Evolutionary conservation across 2,329 filamentous ascomycete species (phyloP).

Genomic region (Beauveria pseudobassiana): DNA sequence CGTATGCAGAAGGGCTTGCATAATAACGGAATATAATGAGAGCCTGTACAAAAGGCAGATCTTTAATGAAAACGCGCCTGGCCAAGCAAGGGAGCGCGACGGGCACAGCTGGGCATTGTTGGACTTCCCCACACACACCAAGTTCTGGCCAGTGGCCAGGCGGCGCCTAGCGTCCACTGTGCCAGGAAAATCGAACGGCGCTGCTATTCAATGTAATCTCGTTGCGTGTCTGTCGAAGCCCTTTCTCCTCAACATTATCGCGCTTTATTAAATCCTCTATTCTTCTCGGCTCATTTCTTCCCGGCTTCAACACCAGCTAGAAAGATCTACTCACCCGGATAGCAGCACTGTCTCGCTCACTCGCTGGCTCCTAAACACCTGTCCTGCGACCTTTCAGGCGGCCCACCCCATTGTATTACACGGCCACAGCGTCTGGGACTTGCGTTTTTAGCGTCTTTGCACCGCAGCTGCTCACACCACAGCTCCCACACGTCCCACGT

Average conservation of each 20-base stretch:
- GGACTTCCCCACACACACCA: neutral
- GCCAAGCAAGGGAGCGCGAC: neutral
- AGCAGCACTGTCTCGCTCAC: neutral
- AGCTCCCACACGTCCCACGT: neutral
- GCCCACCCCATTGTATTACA: conserved; percentile 1
- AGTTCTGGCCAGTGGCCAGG: neutral
- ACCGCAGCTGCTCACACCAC: neutral
- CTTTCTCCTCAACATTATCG: neutral
- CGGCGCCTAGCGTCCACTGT: too few species aligned
- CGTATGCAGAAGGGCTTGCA: neutral
- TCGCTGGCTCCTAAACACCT: neutral
- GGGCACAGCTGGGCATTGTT: neutral
- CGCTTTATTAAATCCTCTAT: neutral
- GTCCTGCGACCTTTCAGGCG: conserved; percentile 1
- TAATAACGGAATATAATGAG: neutral
- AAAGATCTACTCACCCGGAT: too few species aligned
- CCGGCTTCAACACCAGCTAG: too few species aligned
- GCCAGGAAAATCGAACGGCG: too few species aligned
- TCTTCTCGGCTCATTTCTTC: neutral
- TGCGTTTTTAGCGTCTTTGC: neutral
- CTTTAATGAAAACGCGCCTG: neutral
- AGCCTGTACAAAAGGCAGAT: neutral
- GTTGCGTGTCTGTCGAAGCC: neutral
- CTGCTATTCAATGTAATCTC: neutral
- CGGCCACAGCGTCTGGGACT: neutral